These are phyloP conservation scores for Penicillium sp. DNA, from an alignment of 2,329 filamentous ascomycete species.

Conservation along the genomic window DNA sequence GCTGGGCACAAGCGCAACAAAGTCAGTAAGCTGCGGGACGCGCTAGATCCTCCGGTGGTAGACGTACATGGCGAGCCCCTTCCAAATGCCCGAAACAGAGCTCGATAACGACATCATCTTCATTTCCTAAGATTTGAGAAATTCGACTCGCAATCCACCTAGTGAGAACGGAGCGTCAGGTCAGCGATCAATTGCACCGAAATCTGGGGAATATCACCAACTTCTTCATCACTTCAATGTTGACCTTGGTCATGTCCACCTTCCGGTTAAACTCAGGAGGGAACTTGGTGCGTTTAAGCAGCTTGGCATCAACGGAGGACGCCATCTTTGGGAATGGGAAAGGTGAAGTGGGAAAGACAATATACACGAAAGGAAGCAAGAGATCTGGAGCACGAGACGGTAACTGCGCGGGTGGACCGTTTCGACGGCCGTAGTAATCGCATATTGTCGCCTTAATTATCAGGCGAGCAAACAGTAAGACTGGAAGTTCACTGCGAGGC, in stretches of 20 bases:
- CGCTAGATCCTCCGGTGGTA: not conserved
- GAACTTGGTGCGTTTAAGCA: slow-evolving; percentile 89
- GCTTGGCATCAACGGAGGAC: slow-evolving; percentile 82
- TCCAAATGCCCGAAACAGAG: slow-evolving; percentile 73
- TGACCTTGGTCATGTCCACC: slow-evolving; percentile 97
- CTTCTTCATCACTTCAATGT: slow-evolving; percentile 98
- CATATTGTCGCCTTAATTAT: not conserved
- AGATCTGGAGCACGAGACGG: not conserved
- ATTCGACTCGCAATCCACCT: slow-evolving; percentile 95
- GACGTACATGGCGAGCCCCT: slow-evolving; percentile 71
- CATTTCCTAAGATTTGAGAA: slow-evolving; percentile 81
- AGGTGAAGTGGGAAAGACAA: not conserved
- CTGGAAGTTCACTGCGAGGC: not conserved
- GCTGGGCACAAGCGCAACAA: slow-evolving; percentile 55
- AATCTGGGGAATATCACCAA: slow-evolving; percentile 46
- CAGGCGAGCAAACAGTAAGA: not conserved
- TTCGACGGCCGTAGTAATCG: not conserved
- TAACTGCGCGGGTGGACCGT: not conserved
- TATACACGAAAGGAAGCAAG: not conserved
- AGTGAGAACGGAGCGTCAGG: not conserved
- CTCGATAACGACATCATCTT: slow-evolving; percentile 95
- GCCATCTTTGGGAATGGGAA: slow-evolving; percentile 60
- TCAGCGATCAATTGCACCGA: slow-evolving; percentile 14
- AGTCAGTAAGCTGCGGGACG: slow-evolving; percentile 22
- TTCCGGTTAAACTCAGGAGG: slow-evolving; percentile 91